These are phyloP conservation scores for Ajuga chamaepitys DNA, from an alignment of 257 asterid species.

Conservation along the genomic window DNA sequence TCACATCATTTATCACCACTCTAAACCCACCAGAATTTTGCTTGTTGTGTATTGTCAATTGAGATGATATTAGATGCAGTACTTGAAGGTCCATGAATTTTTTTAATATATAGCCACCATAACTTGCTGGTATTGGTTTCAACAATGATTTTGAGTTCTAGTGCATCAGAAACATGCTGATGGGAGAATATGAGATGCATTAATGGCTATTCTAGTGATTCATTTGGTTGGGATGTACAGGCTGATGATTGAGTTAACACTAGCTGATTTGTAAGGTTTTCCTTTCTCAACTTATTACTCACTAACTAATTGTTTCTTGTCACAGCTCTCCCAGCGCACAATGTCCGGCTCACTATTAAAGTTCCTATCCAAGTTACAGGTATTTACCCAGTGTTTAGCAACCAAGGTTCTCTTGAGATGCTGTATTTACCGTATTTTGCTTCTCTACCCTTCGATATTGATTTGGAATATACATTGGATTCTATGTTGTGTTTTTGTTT, in stretches of 20 bases:
- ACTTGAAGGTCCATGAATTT: neutral
- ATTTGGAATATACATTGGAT: neutral
- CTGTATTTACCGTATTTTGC: constrained; percentile 10
- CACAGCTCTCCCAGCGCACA: constrained; percentile 97
- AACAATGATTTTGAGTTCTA: constrained; percentile 1
- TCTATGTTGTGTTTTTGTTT: constrained; percentile 12
- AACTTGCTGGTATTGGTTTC: neutral
- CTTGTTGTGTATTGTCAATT: neutral
- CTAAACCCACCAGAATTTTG: neutral
- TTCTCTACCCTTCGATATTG: neutral
- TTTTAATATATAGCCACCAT: neutral
- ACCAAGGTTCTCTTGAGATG: constrained; percentile 6
- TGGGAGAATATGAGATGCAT: constrained; percentile 5
- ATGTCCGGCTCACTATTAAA: constrained; percentile 80
- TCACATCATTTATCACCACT: neutral
- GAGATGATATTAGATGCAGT: neutral
- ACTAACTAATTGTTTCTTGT: constrained; percentile 7
- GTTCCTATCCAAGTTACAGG: constrained; percentile 98
- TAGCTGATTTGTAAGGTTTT: constrained; percentile 8
- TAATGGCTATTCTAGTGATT: constrained; percentile 12
- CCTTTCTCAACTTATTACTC: neutral
- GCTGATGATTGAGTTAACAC: constrained; percentile 14
- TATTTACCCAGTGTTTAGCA: constrained; percentile 17
- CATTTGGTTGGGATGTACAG: neutral
- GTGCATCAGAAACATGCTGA: constrained; percentile 4